These are phyloP conservation scores for Aspergillus sergii DNA, from an alignment of 2,329 filamentous ascomycete species.

Conservation along the genomic window DNA sequence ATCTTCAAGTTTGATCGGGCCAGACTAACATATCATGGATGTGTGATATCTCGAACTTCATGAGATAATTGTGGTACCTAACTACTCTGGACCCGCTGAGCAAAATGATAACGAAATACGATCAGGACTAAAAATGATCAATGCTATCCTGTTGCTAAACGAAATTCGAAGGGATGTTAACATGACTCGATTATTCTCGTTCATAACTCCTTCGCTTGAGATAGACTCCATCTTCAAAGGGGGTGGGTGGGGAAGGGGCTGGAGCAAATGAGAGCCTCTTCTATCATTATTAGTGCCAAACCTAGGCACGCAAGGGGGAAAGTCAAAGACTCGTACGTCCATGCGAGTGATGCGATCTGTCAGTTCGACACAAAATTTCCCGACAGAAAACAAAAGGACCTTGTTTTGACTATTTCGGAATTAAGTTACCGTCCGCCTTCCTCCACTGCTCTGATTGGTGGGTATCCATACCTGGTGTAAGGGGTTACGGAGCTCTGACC, in stretches of 20 bases:
- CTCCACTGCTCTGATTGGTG: neutral
- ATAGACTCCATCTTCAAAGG: neutral
- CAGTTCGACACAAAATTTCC: neutral
- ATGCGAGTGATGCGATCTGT: neutral
- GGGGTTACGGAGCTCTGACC: neutral
- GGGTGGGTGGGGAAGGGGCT: neutral
- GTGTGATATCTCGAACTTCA: rapidly evolving
- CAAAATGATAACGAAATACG: neutral
- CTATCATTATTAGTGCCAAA: neutral
- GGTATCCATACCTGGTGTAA: neutral
- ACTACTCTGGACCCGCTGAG: neutral
- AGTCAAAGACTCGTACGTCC: neutral
- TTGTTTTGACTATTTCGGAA: neutral
- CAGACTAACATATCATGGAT: neutral
- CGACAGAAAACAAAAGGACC: neutral
- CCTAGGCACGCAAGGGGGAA: neutral
- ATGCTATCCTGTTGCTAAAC: neutral
- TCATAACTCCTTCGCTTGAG: neutral
- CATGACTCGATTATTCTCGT: too few relatives aligned
- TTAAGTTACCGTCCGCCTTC: neutral
- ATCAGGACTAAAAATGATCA: neutral
- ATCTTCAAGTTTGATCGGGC: neutral
- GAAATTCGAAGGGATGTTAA: too few relatives aligned
- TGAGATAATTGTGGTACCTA: neutral
- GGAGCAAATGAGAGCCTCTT: neutral